Percentiles rank a stretch among this genome's conserved stretches.
phyloP scores from a whole-genome alignment of 345 rosid genomes.

The Kernera saxatilis region DNA sequence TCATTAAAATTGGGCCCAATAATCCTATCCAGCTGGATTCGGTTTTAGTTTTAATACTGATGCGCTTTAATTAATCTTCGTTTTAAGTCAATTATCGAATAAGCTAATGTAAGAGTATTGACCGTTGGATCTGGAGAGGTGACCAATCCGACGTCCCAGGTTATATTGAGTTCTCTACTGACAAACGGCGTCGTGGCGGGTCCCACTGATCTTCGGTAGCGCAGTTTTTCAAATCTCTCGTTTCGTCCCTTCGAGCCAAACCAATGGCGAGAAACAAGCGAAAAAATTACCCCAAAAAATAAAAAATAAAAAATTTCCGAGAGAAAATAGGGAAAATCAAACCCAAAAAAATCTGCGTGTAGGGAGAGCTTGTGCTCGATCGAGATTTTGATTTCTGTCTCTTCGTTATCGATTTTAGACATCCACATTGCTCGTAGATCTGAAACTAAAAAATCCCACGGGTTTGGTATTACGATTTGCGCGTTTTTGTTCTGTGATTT shows the following conservation, averaged over 20 bases:
- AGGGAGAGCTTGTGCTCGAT: not conserved
- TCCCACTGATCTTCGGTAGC: slow-evolving; percentile 13
- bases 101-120: not conserved
- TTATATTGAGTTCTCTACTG: not conserved
- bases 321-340: not conserved
- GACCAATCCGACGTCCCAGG: slow-evolving; percentile 16
- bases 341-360: not conserved
- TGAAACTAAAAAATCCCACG: not conserved
- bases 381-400: slow-evolving; percentile 1
- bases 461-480: not conserved
- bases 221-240: slow-evolving; percentile 10
- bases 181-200: slow-evolving; percentile 29
- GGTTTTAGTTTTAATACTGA: no score
- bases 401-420: slow-evolving; percentile 2
- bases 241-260: slow-evolving; percentile 28
- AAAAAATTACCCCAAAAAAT: not conserved
- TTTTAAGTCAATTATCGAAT: not conserved
- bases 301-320: not conserved
- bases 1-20: not conserved
- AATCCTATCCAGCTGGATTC: not conserved
- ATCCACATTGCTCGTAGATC: slow-evolving; percentile 29
- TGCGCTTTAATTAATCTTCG: not conserved
- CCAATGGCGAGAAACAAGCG: slow-evolving; percentile 3
- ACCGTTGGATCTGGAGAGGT: slow-evolving; percentile 15
- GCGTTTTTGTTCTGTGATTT: slow-evolving; percentile 1